These are phyloP conservation scores for Sporothrix inflata DNA, from an alignment of 2,329 filamentous ascomycete genomes.

Conservation along the genomic window DNA sequence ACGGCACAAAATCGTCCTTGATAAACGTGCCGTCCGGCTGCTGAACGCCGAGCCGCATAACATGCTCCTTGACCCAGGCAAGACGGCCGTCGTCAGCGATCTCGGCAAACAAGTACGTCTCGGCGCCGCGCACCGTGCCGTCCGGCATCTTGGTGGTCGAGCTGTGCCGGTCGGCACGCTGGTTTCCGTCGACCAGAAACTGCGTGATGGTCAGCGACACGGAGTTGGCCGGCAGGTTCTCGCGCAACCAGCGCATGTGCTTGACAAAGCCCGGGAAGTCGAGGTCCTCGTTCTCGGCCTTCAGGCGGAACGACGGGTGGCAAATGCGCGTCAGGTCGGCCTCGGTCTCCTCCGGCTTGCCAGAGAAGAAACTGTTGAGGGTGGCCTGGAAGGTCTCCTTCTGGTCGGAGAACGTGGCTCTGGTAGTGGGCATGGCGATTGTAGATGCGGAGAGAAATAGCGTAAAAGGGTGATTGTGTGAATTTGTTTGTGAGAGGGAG, in stretches of 20 bases:
- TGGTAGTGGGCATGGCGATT: conserved; percentile 11
- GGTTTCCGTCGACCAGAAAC: conserved; percentile 26
- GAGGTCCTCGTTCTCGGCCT: background rate
- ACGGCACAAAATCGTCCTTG: background rate
- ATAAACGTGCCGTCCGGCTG: conserved; percentile 5
- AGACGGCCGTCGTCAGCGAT: conserved; percentile 30
- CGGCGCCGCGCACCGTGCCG: conserved; percentile 18
- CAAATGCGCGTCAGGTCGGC: conserved; percentile 19
- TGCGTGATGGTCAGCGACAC: conserved; percentile 16
- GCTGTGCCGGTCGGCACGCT: conserved; percentile 28
- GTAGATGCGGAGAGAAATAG: background rate
- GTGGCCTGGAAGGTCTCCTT: conserved; percentile 29
- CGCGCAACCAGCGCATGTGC: conserved; percentile 30
- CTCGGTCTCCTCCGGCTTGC: conserved; percentile 30
- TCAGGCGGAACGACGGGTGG: conserved; percentile 23
- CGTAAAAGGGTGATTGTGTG: background rate
- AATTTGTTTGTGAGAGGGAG: background rate
- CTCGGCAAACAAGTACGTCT: conserved; percentile 30
- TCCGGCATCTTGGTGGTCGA: conserved; percentile 20
- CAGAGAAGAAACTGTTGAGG: conserved; percentile 28
- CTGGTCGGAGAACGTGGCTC: conserved; percentile 26
- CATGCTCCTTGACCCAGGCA: conserved; percentile 26
- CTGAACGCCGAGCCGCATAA: conserved; percentile 1
- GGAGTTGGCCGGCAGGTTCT: conserved; percentile 17
- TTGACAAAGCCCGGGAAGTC: conserved; percentile 29